Percentiles rank a stretch among this genome's conserved stretches.
phyloP scores from a whole-genome alignment of 768 basidiomycete species.

The Suillus subluteus region DNA sequence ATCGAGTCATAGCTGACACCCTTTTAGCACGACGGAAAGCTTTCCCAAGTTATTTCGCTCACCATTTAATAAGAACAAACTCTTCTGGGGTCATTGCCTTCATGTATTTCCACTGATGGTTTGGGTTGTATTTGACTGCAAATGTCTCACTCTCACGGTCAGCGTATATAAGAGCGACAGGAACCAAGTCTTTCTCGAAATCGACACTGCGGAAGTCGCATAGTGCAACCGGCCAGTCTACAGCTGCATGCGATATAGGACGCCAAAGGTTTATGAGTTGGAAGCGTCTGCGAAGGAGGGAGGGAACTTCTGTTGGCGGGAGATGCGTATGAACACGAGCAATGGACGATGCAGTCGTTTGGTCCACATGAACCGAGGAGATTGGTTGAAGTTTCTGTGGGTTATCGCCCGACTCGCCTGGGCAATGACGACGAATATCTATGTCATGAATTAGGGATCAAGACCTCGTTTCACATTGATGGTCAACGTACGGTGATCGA shows the following conservation, averaged over 20 bases:
- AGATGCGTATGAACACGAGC: slow-evolving; percentile 49
- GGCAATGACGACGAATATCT: slow-evolving; percentile 49
- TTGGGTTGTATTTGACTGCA: slow-evolving; percentile 40
- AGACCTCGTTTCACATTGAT: not conserved
- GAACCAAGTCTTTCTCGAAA: slow-evolving; percentile 38
- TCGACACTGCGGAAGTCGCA: slow-evolving; percentile 52
- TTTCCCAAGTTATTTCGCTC: slow-evolving; percentile 10
- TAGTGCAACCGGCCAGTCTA: slow-evolving; percentile 52
- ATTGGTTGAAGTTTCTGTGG: slow-evolving; percentile 49
- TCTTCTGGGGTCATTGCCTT: slow-evolving; percentile 49
- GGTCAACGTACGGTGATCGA: slow-evolving; percentile 43
- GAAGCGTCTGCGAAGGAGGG: slow-evolving; percentile 46
- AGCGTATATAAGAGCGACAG: slow-evolving; percentile 43
- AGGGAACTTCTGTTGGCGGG: slow-evolving; percentile 42
- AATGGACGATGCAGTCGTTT: slow-evolving; percentile 43
- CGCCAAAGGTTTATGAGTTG: slow-evolving; percentile 62
- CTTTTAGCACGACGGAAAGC: not conserved
- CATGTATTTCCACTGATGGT: slow-evolving; percentile 50
- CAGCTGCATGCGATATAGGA: slow-evolving; percentile 47
- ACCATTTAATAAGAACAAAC: slow-evolving; percentile 53
- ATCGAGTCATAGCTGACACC: slow-evolving; percentile 36
- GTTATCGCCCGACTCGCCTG: slow-evolving; percentile 37
- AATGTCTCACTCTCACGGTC: slow-evolving; percentile 49
- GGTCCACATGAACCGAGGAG: slow-evolving; percentile 47
- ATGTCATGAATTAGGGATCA: not conserved